Percentiles rank a stretch among this genome's conserved stretches.
These are phyloP conservation scores for Cymodocea nodosa DNA, from an alignment of 116 monocot species.

Conservation along the genomic window DNA sequence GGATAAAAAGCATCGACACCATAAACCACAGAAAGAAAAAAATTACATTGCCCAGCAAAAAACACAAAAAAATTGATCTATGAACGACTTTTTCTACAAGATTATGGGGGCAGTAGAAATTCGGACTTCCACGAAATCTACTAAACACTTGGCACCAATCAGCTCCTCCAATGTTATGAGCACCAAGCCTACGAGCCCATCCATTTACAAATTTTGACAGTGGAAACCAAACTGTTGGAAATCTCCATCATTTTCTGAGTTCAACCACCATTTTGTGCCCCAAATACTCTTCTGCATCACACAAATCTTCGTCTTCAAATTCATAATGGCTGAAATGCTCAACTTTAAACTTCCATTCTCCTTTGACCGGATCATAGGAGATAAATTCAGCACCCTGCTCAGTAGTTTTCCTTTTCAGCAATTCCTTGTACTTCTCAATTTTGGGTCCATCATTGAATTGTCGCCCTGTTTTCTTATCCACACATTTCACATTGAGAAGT, in stretches of 20 bases:
- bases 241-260: neutral
- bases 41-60: too few relatives aligned
- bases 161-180: too few relatives aligned
- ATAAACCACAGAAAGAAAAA: too few relatives aligned
- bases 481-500: conserved; percentile 70
- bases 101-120: too few relatives aligned
- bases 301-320: conserved; percentile 12
- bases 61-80: too few relatives aligned
- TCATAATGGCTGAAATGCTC: conserved; percentile 68
- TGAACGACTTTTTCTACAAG: too few relatives aligned
- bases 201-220: too few relatives aligned
- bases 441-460: conserved; percentile 50
- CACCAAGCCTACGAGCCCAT: too few relatives aligned
- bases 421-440: conserved; percentile 68
- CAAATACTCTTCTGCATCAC: neutral
- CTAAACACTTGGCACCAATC: too few relatives aligned
- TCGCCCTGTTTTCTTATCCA: conserved; percentile 73
- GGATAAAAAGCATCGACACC: too few relatives aligned
- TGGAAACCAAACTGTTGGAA: too few relatives aligned
- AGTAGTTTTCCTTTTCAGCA: conserved; percentile 57
- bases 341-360: conserved; percentile 86
- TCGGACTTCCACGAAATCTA: too few relatives aligned
- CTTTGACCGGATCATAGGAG: conserved; percentile 55
- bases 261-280: neutral
- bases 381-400: conserved; percentile 91